Evolutionary conservation across 352 stramenopile genomes (phyloP), one percentile per base, ranked within the genome.

Genomic region (Globisporangium apiculatum): DNA sequence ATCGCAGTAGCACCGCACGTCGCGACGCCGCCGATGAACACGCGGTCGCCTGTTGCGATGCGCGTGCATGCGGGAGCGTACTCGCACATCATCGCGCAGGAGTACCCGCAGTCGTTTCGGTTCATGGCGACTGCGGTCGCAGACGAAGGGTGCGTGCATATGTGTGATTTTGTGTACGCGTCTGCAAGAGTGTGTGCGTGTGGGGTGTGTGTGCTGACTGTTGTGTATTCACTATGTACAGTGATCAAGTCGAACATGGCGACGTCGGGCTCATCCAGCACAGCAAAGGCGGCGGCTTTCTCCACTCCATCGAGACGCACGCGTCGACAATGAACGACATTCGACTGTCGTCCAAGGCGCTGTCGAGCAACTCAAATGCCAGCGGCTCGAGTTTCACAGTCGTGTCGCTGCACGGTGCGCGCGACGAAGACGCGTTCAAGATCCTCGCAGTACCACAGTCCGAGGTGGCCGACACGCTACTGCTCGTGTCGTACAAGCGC

Each of bases 401-500:
- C 8, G 69, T 79, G 12, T 66, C 73, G 4, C 62, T 86, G 1
- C 67, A 68, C 41, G 78, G 76, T 12, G 65, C 71, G 9, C 72
- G 77, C 51, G 80, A 91, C 62, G 76, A 91, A 61, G 78, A 89
- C 51, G 80, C 80, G 10, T 90, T 90, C 61, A 81, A 82, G 48
- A 68, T 89, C 43, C 52, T 87, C 7, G 45, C 58, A 7, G 80
- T 85, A 7, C 48, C 71, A 46, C 62, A 66, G 63, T 58, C 60
- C 5, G 78, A 89, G 66, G 62, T 81, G 7, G 72, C 71, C 4
- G 76, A 89, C 38, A 91, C 76, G 1, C 31, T 91, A n/a, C 37
- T 87, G 14, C 55, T 89, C 10, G 58, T 86, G 11, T 89, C 78
- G 0, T 89, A 86, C 53, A 83, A 85, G 41, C 55, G 66, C 0